phyloP scores from a whole-genome alignment of 2,329 filamentous ascomycete genomes.

The Cephalotrichum gorgonifer region DNA sequence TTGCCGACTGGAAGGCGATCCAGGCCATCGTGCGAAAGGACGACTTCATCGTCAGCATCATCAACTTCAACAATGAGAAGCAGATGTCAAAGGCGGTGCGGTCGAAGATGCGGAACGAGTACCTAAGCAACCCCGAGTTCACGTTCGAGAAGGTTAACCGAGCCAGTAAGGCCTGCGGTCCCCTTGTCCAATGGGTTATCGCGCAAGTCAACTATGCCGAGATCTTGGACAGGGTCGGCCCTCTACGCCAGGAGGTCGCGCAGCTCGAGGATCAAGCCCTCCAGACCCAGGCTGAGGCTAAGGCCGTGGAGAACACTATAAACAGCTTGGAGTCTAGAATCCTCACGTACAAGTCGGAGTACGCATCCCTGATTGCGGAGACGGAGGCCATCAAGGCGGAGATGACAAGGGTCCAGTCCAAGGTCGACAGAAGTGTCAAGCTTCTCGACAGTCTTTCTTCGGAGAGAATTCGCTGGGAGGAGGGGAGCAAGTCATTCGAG shows the following conservation, averaged over 20 bases:
- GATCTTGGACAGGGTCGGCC: conserved; percentile 88
- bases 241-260: conserved; percentile 79
- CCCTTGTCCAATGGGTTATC: conserved; percentile 91
- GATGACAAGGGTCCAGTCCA: conserved; percentile 94
- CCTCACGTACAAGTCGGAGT: conserved; percentile 89
- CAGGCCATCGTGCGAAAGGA: conserved; percentile 81
- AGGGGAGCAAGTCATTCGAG: conserved; percentile 95
- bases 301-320: conserved; percentile 84
- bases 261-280: conserved; percentile 80
- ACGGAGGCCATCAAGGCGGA: conserved; percentile 95
- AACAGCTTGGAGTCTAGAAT: conserved; percentile 79
- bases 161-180: conserved; percentile 92
- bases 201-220: conserved; percentile 98
- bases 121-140: conserved; percentile 86
- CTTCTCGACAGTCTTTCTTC: conserved; percentile 91
- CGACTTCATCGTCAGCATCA: conserved; percentile 96
- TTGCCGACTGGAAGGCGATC: conserved; percentile 84
- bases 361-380: conserved; percentile 90
- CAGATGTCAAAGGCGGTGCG: conserved; percentile 82
- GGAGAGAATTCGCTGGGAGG: conserved; percentile 88
- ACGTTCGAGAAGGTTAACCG: conserved; percentile 94
- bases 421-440: conserved; percentile 92
- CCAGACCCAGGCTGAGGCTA: conserved; percentile 86
- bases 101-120: conserved; percentile 85
- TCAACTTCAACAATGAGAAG: conserved; percentile 90